phyloP scores from a whole-genome alignment of 1,139 yeast genomes.

The Yarrowia galli region DNA sequence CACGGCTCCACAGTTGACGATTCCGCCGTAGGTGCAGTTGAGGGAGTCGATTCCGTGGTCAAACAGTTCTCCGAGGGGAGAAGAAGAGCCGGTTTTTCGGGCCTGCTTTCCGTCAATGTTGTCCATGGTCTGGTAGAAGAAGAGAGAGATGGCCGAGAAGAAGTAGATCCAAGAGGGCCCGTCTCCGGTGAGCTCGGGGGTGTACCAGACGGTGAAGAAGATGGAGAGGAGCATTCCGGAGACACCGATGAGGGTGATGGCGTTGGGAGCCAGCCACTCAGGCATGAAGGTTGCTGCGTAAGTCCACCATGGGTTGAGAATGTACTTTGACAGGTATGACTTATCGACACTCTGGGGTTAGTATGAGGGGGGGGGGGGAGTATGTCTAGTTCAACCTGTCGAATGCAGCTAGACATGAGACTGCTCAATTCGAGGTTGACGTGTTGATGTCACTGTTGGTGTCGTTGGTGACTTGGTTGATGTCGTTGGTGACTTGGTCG shows the following conservation, averaged over 20 bases:
- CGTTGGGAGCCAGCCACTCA: conserved; percentile 76
- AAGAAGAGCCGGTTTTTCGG: conserved; percentile 74
- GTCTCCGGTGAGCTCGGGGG: conserved; percentile 61
- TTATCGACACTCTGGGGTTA: conserved; percentile 64
- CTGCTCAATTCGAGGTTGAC: no score
- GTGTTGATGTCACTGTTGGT: no score
- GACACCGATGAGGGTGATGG: conserved; percentile 69
- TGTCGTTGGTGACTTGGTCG: no score
- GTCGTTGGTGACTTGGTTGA: no score
- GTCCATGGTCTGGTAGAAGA: conserved; percentile 83
- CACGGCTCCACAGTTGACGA: conserved; percentile 53
- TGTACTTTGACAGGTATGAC: conserved; percentile 66
- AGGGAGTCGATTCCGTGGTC: conserved; percentile 84
- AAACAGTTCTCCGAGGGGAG: conserved; percentile 81
- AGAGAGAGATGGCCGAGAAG: conserved; percentile 70
- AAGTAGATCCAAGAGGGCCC: conserved; percentile 74
- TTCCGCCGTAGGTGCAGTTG: conserved; percentile 59
- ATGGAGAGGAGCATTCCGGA: conserved; percentile 35
- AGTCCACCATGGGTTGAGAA: conserved; percentile 77
- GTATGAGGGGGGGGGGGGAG: not conserved
- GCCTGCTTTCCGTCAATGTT: conserved; percentile 89
- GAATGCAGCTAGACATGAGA: no score
- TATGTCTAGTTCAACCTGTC: not conserved
- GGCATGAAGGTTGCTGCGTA: conserved; percentile 73
- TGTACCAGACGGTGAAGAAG: conserved; percentile 59